Evolutionary conservation across 768 basidiomycete genomes (phyloP).

Genomic region (Psilocybe cubensis): DNA sequence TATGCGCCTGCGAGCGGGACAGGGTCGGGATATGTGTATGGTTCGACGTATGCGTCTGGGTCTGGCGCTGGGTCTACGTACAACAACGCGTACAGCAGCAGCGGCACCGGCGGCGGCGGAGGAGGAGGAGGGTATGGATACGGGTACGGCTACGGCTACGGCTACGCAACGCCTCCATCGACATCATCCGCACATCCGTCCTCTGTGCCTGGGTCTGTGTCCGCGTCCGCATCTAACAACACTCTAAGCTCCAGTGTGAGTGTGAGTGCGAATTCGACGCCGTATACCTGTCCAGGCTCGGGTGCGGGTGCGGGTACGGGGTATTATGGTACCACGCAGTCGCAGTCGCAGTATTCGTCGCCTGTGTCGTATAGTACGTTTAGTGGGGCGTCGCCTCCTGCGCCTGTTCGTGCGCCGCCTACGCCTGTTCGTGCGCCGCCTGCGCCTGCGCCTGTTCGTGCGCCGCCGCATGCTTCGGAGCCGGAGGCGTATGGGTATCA

Average conservation of each 20-base stretch:
- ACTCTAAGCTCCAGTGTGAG: background rate
- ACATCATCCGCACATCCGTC: background rate
- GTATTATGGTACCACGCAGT: background rate
- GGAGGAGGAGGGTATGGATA: no score
- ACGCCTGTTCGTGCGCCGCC: background rate
- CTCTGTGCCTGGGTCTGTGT: background rate
- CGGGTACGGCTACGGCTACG: background rate
- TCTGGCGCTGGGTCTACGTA: no score
- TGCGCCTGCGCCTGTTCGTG: background rate
- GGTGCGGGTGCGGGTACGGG: no score
- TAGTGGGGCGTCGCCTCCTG: background rate
- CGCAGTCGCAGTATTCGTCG: constrained; percentile 14
- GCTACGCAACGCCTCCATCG: constrained; percentile 7
- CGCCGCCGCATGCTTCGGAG: background rate
- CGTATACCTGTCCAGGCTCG: background rate
- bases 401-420: background rate
- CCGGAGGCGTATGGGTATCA: background rate
- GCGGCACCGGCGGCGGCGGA: background rate
- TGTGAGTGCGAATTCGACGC: background rate
- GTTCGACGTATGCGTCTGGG: background rate
- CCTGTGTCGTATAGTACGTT: constrained; percentile 11
- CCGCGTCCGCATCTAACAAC: background rate
- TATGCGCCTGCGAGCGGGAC: constrained; percentile 31
- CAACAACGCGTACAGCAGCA: no score
- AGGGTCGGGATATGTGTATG: background rate